Percentiles rank a stretch among this genome's conserved stretches.
Conservation (phyloP, 345 rosid species). For the Geranium brycei region DNA sequence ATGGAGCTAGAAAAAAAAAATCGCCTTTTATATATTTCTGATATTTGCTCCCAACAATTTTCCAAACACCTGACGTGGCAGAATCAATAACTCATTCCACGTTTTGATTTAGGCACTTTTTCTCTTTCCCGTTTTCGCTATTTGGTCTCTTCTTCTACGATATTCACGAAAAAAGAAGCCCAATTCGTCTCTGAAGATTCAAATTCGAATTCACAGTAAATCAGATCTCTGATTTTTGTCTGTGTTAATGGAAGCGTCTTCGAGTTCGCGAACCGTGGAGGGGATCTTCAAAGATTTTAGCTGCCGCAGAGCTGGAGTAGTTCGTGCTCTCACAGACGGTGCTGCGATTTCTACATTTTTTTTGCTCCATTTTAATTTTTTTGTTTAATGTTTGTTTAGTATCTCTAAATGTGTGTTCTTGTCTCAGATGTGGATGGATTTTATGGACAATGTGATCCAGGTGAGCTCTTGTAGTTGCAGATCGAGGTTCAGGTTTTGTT, state of each 20-base stretch:
- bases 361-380: constrained; percentile 3
- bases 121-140: not conserved
- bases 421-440: constrained; percentile 26
- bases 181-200: not conserved
- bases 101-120: not conserved
- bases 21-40: too few relatives aligned
- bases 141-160: not conserved
- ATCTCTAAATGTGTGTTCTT: not conserved
- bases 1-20: too few relatives aligned
- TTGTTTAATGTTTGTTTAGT: not conserved
- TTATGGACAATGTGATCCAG: constrained; percentile 31
- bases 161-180: too few relatives aligned
- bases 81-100: not conserved
- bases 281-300: constrained; percentile 64
- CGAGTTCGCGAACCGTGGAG: constrained; percentile 65
- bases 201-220: not conserved
- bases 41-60: too few relatives aligned
- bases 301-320: constrained; percentile 28
- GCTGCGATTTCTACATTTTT: not conserved
- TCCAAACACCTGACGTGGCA: not conserved
- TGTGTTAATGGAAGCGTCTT: constrained; percentile 9
- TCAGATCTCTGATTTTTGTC: not conserved
- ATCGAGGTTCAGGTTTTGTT: not conserved
- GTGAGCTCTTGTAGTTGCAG: constrained; percentile 7
- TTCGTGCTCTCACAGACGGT: constrained; percentile 37